These are phyloP conservation scores for Sorghum bicolor DNA, from an alignment of 176 grass and related monocot genomes.

Conservation along the genomic window DNA sequence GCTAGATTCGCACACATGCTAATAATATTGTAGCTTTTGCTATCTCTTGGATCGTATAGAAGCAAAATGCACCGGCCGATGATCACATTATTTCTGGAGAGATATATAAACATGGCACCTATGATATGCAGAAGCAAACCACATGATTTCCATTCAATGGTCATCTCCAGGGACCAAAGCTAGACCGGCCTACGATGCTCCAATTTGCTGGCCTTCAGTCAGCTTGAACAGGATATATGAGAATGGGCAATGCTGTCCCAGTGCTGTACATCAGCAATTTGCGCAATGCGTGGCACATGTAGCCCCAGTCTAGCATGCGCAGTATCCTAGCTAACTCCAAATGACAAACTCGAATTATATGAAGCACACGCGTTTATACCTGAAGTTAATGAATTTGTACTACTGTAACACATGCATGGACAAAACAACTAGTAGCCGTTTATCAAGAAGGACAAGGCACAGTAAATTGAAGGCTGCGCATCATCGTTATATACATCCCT, in stretches of 20 bases:
- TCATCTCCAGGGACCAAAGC: background rate
- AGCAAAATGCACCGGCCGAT: background rate
- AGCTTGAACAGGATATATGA: background rate
- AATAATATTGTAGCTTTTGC: background rate
- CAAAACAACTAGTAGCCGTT: background rate
- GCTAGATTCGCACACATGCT: too few species aligned
- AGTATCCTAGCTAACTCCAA: background rate
- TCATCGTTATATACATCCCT: background rate
- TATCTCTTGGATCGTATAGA: background rate
- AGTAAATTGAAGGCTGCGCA: background rate
- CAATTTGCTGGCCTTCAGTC: background rate
- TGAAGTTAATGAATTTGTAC: background rate
- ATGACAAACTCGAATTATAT: background rate
- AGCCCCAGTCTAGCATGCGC: background rate
- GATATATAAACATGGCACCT: background rate
- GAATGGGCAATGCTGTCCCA: background rate
- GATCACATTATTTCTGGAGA: background rate
- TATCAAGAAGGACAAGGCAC: background rate
- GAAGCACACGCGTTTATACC: background rate
- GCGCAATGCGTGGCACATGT: background rate
- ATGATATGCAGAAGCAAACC: background rate
- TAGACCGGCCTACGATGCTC: background rate
- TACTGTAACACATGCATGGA: too few species aligned
- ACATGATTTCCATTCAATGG: conserved; percentile 1
- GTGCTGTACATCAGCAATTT: background rate